Evolutionary conservation across 2,329 filamentous ascomycete species (phyloP).

Genomic region (Clonostachys solani): DNA sequence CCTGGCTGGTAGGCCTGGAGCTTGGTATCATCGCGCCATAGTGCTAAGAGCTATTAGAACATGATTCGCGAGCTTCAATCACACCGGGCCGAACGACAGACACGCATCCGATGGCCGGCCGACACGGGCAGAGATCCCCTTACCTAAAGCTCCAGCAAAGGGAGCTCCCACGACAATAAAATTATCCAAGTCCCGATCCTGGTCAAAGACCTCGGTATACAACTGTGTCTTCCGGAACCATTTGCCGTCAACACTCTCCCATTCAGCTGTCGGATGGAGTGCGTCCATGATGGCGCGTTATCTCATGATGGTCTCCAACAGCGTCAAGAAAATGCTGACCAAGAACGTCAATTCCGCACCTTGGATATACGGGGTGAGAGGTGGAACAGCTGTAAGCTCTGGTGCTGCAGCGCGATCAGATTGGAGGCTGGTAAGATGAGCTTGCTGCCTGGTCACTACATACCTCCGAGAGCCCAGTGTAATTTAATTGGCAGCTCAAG

Average conservation of each 20-base stretch:
- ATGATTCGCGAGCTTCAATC: not conserved
- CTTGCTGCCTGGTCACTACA: too few relatives aligned
- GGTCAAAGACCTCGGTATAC: conserved; percentile 90
- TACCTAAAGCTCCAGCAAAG: conserved; percentile 91
- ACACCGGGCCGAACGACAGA: not conserved
- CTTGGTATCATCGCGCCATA: conserved; percentile 86
- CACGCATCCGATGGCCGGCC: not conserved
- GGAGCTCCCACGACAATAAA: conserved; percentile 89
- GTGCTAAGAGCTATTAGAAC: conserved; percentile 44
- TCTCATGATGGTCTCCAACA: too few relatives aligned
- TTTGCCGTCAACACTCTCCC: conserved; percentile 88
- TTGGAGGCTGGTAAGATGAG: too few relatives aligned
- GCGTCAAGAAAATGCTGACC: too few relatives aligned
- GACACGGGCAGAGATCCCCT: conserved; percentile 13
- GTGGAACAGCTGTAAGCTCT: too few relatives aligned
- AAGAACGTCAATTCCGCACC: too few relatives aligned
- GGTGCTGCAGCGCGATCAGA: too few relatives aligned
- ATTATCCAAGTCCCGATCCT: conserved; percentile 91
- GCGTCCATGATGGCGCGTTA: conserved; percentile 41
- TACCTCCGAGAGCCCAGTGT: too few relatives aligned
- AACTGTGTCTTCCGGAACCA: conserved; percentile 95
- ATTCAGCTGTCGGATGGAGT: conserved; percentile 74
- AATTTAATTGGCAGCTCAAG: too few relatives aligned
- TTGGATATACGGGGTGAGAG: too few relatives aligned
- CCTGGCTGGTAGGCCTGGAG: conserved; percentile 72